Evolutionary conservation across 148 eudicot genomes (phyloP).

Genomic region (Spergularia bocconei): DNA sequence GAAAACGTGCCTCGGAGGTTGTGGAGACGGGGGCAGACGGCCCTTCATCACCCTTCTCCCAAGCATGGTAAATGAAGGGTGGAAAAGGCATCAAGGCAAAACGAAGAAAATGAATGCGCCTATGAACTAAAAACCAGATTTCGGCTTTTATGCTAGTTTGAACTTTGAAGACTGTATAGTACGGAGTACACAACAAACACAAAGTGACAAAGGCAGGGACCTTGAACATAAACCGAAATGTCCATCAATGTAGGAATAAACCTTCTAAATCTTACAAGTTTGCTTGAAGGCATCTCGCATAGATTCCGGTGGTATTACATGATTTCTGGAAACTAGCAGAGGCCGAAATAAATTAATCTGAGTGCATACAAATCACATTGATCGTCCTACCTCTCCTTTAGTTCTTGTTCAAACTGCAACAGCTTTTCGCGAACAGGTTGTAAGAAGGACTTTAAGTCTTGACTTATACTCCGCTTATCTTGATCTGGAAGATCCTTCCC

Average conservation of each 20-base stretch:
- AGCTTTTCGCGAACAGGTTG: slow-evolving; percentile 72
- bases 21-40: too few relatives aligned
- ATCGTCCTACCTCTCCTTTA: slow-evolving; percentile 57
- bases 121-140: neutral
- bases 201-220: neutral
- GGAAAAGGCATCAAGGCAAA: too few relatives aligned
- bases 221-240: neutral
- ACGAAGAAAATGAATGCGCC: too few relatives aligned
- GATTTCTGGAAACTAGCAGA: slow-evolving; percentile 16
- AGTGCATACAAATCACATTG: slow-evolving; percentile 1
- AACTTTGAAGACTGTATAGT: too few relatives aligned
- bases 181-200: neutral
- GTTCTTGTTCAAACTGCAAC: slow-evolving; percentile 74
- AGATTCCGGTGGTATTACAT: slow-evolving; percentile 5
- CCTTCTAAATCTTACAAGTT: slow-evolving; percentile 18
- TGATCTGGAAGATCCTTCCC: slow-evolving; percentile 61
- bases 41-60: too few relatives aligned
- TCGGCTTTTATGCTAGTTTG: neutral
- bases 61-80: too few relatives aligned
- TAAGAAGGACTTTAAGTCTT: slow-evolving; percentile 69
- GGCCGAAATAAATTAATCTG: neutral
- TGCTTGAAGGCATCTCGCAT: neutral
- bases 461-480: slow-evolving; percentile 52
- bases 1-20: too few relatives aligned
- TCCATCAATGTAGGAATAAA: neutral